These are phyloP conservation scores for Dioszegia aurantiaca DNA, from an alignment of 768 basidiomycete species.

Conservation along the genomic window DNA sequence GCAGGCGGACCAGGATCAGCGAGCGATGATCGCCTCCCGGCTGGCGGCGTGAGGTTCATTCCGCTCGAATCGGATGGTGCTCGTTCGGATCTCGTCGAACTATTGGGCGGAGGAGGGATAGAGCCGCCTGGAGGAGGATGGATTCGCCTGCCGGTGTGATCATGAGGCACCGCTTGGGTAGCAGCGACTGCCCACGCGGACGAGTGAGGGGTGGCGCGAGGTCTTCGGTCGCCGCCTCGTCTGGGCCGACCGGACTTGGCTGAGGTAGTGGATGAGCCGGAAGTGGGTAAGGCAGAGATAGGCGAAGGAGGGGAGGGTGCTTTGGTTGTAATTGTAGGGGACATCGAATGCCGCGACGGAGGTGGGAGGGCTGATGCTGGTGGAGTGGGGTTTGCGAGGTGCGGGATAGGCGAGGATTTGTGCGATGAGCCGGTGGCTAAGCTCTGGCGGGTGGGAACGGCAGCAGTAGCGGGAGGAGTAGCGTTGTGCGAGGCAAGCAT, in stretches of 20 bases:
- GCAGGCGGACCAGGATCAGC: too few species aligned
- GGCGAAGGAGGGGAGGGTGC: neutral
- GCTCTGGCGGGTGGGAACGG: too few species aligned
- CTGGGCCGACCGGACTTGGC: neutral
- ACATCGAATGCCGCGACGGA: too few species aligned
- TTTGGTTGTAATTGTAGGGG: neutral
- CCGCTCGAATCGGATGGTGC: too few species aligned
- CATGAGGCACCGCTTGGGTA: neutral
- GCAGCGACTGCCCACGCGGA: constrained; percentile 2
- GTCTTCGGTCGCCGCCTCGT: neutral
- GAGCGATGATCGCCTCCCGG: too few species aligned
- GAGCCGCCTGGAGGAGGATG: constrained; percentile 11
- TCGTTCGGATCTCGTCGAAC: too few species aligned
- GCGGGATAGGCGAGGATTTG: too few species aligned
- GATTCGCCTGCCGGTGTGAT: neutral
- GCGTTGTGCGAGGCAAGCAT: neutral
- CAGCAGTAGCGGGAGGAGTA: neutral
- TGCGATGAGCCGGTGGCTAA: too few species aligned
- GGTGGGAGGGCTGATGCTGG: neutral
- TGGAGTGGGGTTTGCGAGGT: too few species aligned
- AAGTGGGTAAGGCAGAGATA: neutral
- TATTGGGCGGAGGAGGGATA: constrained; percentile 5
- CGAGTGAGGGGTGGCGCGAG: constrained; percentile 4
- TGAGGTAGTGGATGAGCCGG: too few species aligned
- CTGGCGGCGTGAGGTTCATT: too few species aligned